These are phyloP conservation scores for Plasmodium berghei DNA, from an alignment of 169 alveolate genomes.

Conservation along the genomic window DNA sequence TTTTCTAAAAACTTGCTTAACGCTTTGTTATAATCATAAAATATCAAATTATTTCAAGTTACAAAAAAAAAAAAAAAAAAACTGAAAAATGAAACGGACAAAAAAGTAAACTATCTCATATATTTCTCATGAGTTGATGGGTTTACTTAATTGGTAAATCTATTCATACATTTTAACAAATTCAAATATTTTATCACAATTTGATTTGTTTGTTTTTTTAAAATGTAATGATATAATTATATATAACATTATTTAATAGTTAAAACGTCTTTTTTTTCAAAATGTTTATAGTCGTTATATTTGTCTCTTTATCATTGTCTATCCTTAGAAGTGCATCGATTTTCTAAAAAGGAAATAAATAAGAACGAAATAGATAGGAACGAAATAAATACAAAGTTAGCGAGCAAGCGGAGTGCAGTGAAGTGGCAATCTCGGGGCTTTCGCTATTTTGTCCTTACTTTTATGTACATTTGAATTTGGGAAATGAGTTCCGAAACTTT, in stretches of 20 bases:
- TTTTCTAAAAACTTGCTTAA: too few relatives aligned
- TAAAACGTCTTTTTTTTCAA: constrained; percentile 16
- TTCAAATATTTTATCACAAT: too few relatives aligned
- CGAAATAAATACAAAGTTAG: background rate
- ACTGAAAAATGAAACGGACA: background rate
- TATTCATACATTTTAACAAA: too few relatives aligned
- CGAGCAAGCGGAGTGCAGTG: background rate
- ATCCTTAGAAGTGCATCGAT: constrained; percentile 30
- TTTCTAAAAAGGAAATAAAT: constrained; percentile 13
- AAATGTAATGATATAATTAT: too few relatives aligned
- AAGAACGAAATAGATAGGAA: background rate
- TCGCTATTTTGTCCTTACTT: background rate
- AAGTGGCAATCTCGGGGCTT: too few relatives aligned
- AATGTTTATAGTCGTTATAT: constrained; percentile 18
- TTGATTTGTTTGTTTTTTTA: too few relatives aligned
- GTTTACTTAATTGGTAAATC: too few relatives aligned
- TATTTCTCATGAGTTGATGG: too few relatives aligned
- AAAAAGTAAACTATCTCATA: background rate
- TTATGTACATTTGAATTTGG: constrained; percentile 26
- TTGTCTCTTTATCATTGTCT: constrained; percentile 5
- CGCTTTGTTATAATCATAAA: too few relatives aligned
- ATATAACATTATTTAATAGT: background rate
- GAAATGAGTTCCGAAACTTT: constrained; percentile 40
- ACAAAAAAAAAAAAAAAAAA: constrained; percentile 5
- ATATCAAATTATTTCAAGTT: background rate